Evolutionary conservation across 768 basidiomycete genomes (phyloP), one percentile per base, ranked within the genome.

Genomic region (Hydnomerulius pinastri): DNA sequence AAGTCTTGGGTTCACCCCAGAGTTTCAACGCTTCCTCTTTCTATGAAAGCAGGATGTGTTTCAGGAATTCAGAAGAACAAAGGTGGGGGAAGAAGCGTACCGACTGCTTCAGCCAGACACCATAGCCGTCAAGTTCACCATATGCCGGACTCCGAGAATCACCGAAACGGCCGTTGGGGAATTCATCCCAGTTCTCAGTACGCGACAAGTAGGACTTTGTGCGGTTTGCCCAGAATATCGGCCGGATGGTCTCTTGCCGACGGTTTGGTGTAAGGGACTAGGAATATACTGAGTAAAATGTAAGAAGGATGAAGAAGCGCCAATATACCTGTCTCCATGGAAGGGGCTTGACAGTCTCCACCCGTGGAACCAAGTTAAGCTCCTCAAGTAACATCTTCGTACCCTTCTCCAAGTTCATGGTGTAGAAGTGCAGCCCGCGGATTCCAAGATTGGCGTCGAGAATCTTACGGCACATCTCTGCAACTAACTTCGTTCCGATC

Each of bases 171-270:
- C 97, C 97, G 68, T 99, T 99, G 43, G 97, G 97, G 69, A 97
- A 98, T 67, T 98, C 96, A 65, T 99, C 97, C 97, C 97, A 99
- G 64, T 97, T 92, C 66, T 97, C 94, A 12, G 97, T 98, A 46
- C 96, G 87, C 7, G 91, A 91, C 39, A 98, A 77, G 67, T 98
- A 98, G 1, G 94, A 97, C 64, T 94, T 90, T 30, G 93, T 82
- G 32, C 96, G 80, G 73, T 99, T 98, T 11, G 97, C 93, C 95
- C 96, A 98, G 77, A 98, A 98, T 64, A 99, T 98, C 3, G 97
- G 97, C 28, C 97, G 87, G 56, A 96, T 98, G 41, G 82, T 87
- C 71, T 99, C 97, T 56, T 83, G 77, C 43, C 96, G 87, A 50
- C 97, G 81, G 64, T 80, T 91, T 17, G 95, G 93, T 2, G 96